Percentiles rank a stretch among this genome's conserved stretches.
Evolutionary conservation across 352 stramenopile species (phyloP).

Genomic region (Phytophthora cactorum): DNA sequence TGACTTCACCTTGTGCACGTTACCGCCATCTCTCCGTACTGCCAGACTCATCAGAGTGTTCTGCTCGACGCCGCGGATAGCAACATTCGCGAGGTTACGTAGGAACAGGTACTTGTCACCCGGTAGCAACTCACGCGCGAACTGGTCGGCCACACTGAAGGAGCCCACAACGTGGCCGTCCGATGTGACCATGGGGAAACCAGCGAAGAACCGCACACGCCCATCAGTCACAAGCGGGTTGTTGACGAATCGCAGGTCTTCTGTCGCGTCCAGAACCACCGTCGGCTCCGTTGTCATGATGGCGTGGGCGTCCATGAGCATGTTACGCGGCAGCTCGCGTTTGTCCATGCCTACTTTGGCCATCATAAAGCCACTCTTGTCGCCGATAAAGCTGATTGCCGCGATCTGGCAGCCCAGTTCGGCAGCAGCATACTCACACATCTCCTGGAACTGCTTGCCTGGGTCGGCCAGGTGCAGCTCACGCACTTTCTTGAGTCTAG

Average conservation of each 20-base stretch:
- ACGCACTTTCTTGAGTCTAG: conserved; percentile 74
- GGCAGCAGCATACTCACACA: conserved; percentile 85
- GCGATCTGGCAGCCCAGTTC: conserved; percentile 84
- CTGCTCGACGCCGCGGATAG: conserved; percentile 79
- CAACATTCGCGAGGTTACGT: conserved; percentile 82
- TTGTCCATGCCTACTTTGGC: conserved; percentile 80
- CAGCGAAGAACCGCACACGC: conserved; percentile 84
- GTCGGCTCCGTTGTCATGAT: conserved; percentile 84
- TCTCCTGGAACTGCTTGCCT: conserved; percentile 85
- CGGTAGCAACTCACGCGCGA: conserved; percentile 73
- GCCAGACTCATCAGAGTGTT: conserved; percentile 66
- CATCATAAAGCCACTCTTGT: conserved; percentile 88
- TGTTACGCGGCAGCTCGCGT: conserved; percentile 77
- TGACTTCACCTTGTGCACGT: conserved; percentile 36
- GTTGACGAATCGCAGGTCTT: conserved; percentile 81
- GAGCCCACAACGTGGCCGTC: conserved; percentile 73
- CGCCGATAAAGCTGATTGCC: conserved; percentile 83
- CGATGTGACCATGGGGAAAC: conserved; percentile 76
- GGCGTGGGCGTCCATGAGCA: conserved; percentile 80
- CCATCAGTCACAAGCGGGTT: conserved; percentile 82
- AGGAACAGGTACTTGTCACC: conserved; percentile 87
- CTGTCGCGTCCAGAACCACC: conserved; percentile 79
- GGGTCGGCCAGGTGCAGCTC: conserved; percentile 80
- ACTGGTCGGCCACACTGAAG: conserved; percentile 81
- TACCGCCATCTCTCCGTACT: conserved; percentile 27